Conservation (phyloP, 2,329 filamentous ascomycete species). For the Metarhizium robertsii region DNA sequence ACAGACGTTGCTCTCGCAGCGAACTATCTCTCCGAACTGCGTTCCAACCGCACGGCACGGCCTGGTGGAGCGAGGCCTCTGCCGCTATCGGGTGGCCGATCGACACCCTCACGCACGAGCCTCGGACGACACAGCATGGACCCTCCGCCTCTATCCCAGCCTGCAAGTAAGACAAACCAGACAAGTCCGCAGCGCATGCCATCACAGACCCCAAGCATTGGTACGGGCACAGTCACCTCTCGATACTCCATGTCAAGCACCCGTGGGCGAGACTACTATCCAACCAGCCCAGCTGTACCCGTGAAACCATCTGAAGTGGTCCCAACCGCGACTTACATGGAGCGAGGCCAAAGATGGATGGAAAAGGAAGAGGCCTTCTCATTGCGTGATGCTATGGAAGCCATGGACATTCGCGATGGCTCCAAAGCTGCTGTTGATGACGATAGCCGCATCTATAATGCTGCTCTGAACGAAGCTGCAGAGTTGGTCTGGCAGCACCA, state of each 20-base stretch:
- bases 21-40: slow-evolving; percentile 61
- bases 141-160: slow-evolving; percentile 19
- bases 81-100: slow-evolving; percentile 26
- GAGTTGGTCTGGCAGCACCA: slow-evolving; percentile 72
- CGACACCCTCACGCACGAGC: slow-evolving; percentile 20
- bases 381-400: slow-evolving; percentile 62
- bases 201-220: slow-evolving; percentile 29
- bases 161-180: slow-evolving; percentile 14
- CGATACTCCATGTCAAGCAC: slow-evolving; percentile 37
- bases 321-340: slow-evolving; percentile 60
- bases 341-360: slow-evolving; percentile 67
- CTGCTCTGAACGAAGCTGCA: slow-evolving; percentile 67
- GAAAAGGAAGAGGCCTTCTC: slow-evolving; percentile 69
- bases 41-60: slow-evolving; percentile 55
- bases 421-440: slow-evolving; percentile 27
- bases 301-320: slow-evolving; percentile 52
- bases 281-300: slow-evolving; percentile 30
- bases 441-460: slow-evolving; percentile 57
- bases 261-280: slow-evolving; percentile 43
- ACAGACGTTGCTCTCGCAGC: slow-evolving; percentile 33
- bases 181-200: slow-evolving; percentile 16
- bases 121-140: slow-evolving; percentile 22
- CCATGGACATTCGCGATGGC: slow-evolving; percentile 50
- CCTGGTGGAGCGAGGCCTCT: slow-evolving; percentile 64
- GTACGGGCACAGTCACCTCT: slow-evolving; percentile 36